Evolutionary conservation across 306 rosid genomes (phyloP), one percentile per base, ranked within the genome.

Genomic region (Vigna nakashimae): DNA sequence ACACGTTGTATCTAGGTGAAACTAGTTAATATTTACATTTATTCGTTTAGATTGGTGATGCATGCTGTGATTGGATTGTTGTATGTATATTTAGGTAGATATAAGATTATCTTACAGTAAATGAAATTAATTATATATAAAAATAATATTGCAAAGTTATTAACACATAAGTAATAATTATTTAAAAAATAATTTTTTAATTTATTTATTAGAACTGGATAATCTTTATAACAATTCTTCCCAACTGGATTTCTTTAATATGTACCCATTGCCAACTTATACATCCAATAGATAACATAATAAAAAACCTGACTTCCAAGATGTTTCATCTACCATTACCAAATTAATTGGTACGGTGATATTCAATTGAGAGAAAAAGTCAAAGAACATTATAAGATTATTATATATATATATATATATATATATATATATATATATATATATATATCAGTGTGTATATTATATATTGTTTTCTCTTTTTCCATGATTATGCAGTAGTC

Each of bases 401-500:
- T 18, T 12, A 13, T 17, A 64, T 4, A 28, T 28, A 28, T 28
- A 28, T 30, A 30, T 28, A 28, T 28, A 28, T 28, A 28, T 28
- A 28, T 28, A 3, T 28, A 28, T 28, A 28, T 28, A 28, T n/a
- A 13, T 17, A 64, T 9, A 28, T 28, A 28, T 28, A 28, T 28
- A 28, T 28, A 28, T 28, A 3, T 28, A 3, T 1, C 2, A 24
- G 26, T 24, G 26, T 24, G 26, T 24, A 1, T 24, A 24, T 24
- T 7, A 17, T 55, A n/a, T 32, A 69, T 10, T 57, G 13, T 51
- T 63, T 38, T 0, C 36, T 38, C 22, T 71, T 49, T 49, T 71
- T 34, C 58, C 65, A 79, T 63, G 59, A 32, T 53, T 64, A 36
- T 5, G 18, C 65, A 17, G 57, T 62, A 55, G 76, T 75, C 36